Percentiles rank a stretch among this genome's conserved stretches.
phyloP scores from a whole-genome alignment of 2,329 filamentous ascomycete species.

The Aspergillus niger region DNA sequence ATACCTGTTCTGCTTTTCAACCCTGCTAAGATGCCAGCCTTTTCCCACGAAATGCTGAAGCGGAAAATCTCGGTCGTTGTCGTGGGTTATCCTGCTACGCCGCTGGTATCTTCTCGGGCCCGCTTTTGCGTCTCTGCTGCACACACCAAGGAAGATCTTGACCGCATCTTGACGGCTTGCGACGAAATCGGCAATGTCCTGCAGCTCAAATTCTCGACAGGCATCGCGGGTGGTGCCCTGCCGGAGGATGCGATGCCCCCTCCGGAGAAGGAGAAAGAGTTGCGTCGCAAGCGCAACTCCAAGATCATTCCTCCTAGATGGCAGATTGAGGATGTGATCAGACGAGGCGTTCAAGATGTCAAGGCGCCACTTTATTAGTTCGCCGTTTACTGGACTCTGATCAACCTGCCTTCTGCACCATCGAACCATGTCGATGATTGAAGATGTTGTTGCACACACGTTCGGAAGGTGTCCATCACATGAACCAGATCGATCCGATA shows the following conservation, averaged over 20 bases:
- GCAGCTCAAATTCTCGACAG: conserved; percentile 96
- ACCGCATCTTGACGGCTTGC: conserved; percentile 83
- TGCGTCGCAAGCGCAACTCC: conserved; percentile 55
- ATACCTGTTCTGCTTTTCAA: conserved; percentile 94
- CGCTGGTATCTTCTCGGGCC: conserved; percentile 88
- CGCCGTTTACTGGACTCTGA: conserved; percentile 9
- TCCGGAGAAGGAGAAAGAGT: conserved; percentile 71
- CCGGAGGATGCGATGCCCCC: conserved; percentile 65
- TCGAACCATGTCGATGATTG: conserved; percentile 8
- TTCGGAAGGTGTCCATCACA: conserved; percentile 15
- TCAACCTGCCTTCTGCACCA: background rate
- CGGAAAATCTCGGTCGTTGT: conserved; percentile 97
- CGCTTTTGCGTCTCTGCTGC: conserved; percentile 95
- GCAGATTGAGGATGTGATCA: conserved; percentile 73
- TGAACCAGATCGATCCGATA: conserved; percentile 33
- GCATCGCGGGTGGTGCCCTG: conserved; percentile 83
- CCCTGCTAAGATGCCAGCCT: conserved; percentile 97
- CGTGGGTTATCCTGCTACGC: conserved; percentile 94
- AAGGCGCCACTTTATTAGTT: conserved; percentile 68
- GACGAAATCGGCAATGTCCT: conserved; percentile 90
- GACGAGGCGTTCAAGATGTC: conserved; percentile 71
- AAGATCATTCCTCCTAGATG: conserved; percentile 71
- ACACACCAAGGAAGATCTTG: conserved; percentile 97
- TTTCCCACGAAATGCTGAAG: conserved; percentile 97
- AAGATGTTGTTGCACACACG: conserved; percentile 15